Conservation (phyloP, 2,329 filamentous ascomycete species). For the Arthrobotrys megalospora region DNA sequence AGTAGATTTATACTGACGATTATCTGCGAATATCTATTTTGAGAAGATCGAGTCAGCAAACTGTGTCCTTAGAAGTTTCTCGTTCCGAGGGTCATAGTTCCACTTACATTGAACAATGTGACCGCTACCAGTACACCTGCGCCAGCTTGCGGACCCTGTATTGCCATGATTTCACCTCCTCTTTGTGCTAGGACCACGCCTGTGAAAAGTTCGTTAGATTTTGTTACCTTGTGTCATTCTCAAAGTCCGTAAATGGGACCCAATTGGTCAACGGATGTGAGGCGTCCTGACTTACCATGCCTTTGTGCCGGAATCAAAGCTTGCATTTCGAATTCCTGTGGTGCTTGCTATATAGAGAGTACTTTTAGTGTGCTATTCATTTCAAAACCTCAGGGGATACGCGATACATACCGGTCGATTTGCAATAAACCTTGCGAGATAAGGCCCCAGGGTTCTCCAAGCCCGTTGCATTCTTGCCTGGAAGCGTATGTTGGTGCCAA, state of each 20-base stretch:
- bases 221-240: too few species aligned
- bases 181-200: background rate
- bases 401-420: slow-evolving; percentile 8
- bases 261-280: too few species aligned
- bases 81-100: background rate
- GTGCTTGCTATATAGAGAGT: slow-evolving; percentile 5
- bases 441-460: slow-evolving; percentile 11
- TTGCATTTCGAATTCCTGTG: slow-evolving; percentile 27
- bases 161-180: slow-evolving; percentile 13
- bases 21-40: background rate
- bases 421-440: slow-evolving; percentile 4
- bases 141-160: background rate
- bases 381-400: background rate
- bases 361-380: background rate
- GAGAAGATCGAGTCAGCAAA: background rate
- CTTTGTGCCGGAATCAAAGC: slow-evolving; percentile 29
- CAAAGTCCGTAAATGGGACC: background rate
- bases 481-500: slow-evolving; percentile 24
- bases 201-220: background rate
- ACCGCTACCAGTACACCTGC: background rate
- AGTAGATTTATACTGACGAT: background rate
- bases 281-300: background rate
- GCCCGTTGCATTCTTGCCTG: slow-evolving; percentile 21
- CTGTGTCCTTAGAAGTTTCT: background rate
- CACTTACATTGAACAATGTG: background rate